Percentiles rank a stretch among this genome's conserved stretches.
Conservation (phyloP, 257 asterid genomes). For the Ocimum tenuiflorum region DNA sequence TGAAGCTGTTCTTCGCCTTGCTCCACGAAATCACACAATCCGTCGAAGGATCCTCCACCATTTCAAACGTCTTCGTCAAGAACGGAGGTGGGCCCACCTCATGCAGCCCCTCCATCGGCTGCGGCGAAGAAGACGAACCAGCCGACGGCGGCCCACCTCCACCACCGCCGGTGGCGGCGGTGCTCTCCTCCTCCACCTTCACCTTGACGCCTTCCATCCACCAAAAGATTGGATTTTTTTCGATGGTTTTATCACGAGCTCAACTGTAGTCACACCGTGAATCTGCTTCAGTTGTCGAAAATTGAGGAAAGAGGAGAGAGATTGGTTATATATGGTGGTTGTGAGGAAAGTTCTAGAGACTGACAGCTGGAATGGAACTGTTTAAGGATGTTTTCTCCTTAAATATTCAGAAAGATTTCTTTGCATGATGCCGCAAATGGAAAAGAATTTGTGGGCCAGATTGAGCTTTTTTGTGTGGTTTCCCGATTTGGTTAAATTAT, state of each 20-base stretch:
- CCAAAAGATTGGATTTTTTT: background rate
- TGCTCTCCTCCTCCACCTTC: constrained; percentile 44
- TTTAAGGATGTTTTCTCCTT: background rate
- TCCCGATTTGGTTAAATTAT: background rate
- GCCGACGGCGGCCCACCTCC: constrained; percentile 14
- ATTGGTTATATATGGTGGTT: background rate
- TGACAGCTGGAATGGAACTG: background rate
- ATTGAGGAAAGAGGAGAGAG: background rate
- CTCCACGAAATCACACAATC: constrained; percentile 85
- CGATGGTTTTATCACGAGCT: background rate
- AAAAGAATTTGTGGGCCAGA: background rate
- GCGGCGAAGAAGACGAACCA: constrained; percentile 39
- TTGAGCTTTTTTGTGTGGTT: background rate
- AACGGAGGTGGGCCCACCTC: constrained; percentile 90
- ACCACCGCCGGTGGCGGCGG: background rate
- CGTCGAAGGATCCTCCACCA: constrained; percentile 86
- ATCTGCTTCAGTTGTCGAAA: background rate
- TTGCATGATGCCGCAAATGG: background rate
- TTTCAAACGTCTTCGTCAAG: constrained; percentile 64
- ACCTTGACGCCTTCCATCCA: constrained; percentile 29
- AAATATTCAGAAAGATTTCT: background rate
- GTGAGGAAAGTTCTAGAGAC: constrained; percentile 32
- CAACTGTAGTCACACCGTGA: background rate
- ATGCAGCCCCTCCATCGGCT: constrained; percentile 79
- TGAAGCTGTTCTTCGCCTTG: constrained; percentile 61